Base-by-base conservation (phyloP, 768 basidiomycete species). In the Pulveroboletus sp. region DNA sequence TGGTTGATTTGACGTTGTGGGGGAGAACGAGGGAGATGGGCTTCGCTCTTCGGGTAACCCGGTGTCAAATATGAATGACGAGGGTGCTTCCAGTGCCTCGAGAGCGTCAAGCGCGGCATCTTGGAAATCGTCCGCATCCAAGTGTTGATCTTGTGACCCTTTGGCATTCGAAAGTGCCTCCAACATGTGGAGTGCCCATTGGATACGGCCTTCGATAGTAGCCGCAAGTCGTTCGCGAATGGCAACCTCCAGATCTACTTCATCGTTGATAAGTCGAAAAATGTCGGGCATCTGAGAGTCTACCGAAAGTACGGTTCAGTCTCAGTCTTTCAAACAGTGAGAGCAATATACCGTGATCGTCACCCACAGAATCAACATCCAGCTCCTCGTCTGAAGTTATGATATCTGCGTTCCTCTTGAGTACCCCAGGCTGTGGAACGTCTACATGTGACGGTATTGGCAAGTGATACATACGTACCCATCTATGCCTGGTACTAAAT, bases 141-240 rank as follows among this genome's bases (percentile, higher is more conserved):
- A 30, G 33, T 39, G 14, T 38, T 49, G 59, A 24, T 53, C 55
- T 26, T 55, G 52, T 54, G 55, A 43, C 21, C 57, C 43, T 14
- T 45, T 40, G 33, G 42, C 52, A 6, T 50, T 61, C 28, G 64
- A 43, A 14, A 76, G 54, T 12, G 71, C 61, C 12, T 71, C 62
- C 54, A 73, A 63, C 51, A 76, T 57, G n/a, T 70, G 57, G 31
- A 73, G 57, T 5, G 74, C 75, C 76, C 76, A 78, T 35, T 71
- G 69, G 14, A 79, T 66, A 26, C 77, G 70, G 18, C 75, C 72
- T 48, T 74, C 65, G 2, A 75, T 62, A 9, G 74, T 72, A n/a
- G 65, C 66, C 10, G 64, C 63, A 39, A 78, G 62, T 18, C 75
- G 68, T 48, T 71, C 57, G 35, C 75, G 68, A 17, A 78, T 56